These are phyloP conservation scores for Diaporthe citri DNA, from an alignment of 2,329 filamentous ascomycete genomes.

Conservation along the genomic window DNA sequence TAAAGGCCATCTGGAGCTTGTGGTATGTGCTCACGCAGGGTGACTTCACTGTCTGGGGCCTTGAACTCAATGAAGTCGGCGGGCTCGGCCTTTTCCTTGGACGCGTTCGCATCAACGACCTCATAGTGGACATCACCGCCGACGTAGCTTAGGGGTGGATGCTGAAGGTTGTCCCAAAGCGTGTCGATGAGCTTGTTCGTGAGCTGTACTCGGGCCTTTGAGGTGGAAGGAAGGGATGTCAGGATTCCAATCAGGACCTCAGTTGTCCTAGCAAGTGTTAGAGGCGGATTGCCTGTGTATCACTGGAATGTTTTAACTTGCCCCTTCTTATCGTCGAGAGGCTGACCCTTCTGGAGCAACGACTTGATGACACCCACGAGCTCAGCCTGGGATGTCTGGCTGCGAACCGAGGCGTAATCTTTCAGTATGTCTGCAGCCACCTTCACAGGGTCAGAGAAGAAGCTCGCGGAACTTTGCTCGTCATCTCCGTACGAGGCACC, in stretches of 20 bases:
- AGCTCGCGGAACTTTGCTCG: constrained; percentile 43
- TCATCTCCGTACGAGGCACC: constrained; percentile 52
- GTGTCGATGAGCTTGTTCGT: constrained; percentile 65
- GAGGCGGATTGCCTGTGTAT: neutral
- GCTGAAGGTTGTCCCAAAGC: constrained; percentile 67
- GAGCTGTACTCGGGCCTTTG: constrained; percentile 51
- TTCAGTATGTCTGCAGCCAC: constrained; percentile 10
- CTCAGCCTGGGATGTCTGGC: constrained; percentile 44
- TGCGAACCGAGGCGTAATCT: neutral
- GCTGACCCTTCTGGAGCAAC: constrained; percentile 6
- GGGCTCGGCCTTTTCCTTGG: constrained; percentile 54
- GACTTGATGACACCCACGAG: constrained; percentile 45
- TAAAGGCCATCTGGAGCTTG: constrained; percentile 53
- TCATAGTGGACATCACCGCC: constrained; percentile 44
- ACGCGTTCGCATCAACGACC: constrained; percentile 51
- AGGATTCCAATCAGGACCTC: constrained; percentile 56
- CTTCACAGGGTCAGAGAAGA: constrained; percentile 46
- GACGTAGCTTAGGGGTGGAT: constrained; percentile 61
- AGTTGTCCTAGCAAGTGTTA: constrained; percentile 51
- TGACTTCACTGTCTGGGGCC: constrained; percentile 42
- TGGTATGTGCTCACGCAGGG: constrained; percentile 50
- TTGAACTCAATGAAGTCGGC: constrained; percentile 55
- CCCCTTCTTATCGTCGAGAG: constrained; percentile 19
- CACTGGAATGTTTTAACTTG: neutral
- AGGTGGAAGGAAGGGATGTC: constrained; percentile 52